Percentiles rank a stretch among this genome's conserved stretches.
phyloP scores from a whole-genome alignment of 1,284 basidiomycete species.

The Fomitopsis pinicola region DNA sequence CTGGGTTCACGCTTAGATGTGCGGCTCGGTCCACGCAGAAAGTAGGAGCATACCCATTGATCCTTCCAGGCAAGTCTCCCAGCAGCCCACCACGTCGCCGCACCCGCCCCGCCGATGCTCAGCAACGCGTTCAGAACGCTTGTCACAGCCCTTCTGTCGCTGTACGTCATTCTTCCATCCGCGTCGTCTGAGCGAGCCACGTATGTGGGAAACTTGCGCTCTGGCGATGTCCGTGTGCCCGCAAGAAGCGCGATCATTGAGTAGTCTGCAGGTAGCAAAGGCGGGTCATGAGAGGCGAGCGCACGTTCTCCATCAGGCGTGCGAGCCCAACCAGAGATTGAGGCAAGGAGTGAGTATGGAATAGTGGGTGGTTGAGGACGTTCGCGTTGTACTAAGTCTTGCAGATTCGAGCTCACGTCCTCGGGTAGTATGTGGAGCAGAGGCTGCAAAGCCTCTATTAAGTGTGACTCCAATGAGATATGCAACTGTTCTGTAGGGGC shows the following conservation, averaged over 20 bases:
- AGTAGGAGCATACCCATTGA: slow-evolving; percentile 58
- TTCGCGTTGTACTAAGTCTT: slow-evolving; percentile 5
- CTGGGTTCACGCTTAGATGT: slow-evolving; percentile 30
- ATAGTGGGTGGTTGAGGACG: slow-evolving; percentile 38
- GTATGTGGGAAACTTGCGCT: slow-evolving; percentile 49
- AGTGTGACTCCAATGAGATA: slow-evolving; percentile 66
- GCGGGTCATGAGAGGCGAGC: slow-evolving; percentile 39
- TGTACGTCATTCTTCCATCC: slow-evolving; percentile 29
- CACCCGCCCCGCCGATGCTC: slow-evolving; percentile 61
- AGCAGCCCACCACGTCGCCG: slow-evolving; percentile 70
- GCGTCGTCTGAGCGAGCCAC: slow-evolving; percentile 35
- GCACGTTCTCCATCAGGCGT: slow-evolving; percentile 40
- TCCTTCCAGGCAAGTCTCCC: slow-evolving; percentile 56
- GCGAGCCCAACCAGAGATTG: slow-evolving; percentile 66
- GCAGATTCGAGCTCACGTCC: slow-evolving; percentile 38
- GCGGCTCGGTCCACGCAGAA: background rate
- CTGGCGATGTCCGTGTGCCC: slow-evolving; percentile 68
- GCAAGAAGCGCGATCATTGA: slow-evolving; percentile 72
- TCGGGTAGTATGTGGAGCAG: slow-evolving; percentile 43
- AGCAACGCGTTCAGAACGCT: slow-evolving; percentile 66
- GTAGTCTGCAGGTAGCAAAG: slow-evolving; percentile 51
- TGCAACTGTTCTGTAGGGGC: slow-evolving; percentile 31
- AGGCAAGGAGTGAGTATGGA: slow-evolving; percentile 53
- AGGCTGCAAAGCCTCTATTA: slow-evolving; percentile 42
- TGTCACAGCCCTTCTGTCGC: slow-evolving; percentile 63